These are phyloP conservation scores for Lachnellula arida DNA, from an alignment of 2,329 filamentous ascomycete species.

Conservation along the genomic window DNA sequence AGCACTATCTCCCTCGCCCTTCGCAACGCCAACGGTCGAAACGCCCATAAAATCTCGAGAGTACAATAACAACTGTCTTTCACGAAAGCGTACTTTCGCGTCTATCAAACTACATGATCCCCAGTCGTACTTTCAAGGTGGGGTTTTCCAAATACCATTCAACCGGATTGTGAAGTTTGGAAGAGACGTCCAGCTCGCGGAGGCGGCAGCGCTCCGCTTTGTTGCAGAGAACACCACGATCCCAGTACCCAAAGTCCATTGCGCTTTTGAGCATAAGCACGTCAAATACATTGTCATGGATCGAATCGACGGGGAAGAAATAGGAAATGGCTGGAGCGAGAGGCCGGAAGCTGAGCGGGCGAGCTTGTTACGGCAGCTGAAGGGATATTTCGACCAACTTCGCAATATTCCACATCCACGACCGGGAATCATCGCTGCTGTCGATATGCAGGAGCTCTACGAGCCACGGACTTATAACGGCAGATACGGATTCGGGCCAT, in stretches of 20 bases:
- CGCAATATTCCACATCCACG: not conserved
- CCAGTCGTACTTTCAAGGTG: too few species aligned
- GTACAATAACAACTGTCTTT: too few species aligned
- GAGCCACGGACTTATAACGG: not conserved
- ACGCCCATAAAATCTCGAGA: too few species aligned
- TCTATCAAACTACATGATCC: too few species aligned
- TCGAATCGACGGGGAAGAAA: slow-evolving; percentile 32
- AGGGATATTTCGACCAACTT: not conserved
- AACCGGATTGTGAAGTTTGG: too few species aligned
- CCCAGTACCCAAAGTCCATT: slow-evolving; percentile 34
- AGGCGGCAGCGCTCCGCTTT: slow-evolving; percentile 34
- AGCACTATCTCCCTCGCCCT: too few species aligned
- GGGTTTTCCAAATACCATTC: too few species aligned
- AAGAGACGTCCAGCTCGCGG: slow-evolving; percentile 24
- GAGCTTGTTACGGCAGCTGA: not conserved
- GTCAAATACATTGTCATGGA: slow-evolving; percentile 37
- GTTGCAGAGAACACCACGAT: slow-evolving; percentile 34
- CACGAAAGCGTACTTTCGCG: too few species aligned
- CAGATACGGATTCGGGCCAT: not conserved
- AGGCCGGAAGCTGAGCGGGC: not conserved
- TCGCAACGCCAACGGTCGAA: too few species aligned
- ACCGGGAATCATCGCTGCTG: not conserved
- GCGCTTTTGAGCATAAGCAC: slow-evolving; percentile 30
- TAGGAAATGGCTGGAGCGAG: slow-evolving; percentile 16
- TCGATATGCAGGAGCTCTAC: not conserved